Percentiles rank a stretch among this genome's conserved stretches.
These are phyloP conservation scores for Collariella sp. DNA, from an alignment of 495 filamentous ascomycete species.

Conservation along the genomic window DNA sequence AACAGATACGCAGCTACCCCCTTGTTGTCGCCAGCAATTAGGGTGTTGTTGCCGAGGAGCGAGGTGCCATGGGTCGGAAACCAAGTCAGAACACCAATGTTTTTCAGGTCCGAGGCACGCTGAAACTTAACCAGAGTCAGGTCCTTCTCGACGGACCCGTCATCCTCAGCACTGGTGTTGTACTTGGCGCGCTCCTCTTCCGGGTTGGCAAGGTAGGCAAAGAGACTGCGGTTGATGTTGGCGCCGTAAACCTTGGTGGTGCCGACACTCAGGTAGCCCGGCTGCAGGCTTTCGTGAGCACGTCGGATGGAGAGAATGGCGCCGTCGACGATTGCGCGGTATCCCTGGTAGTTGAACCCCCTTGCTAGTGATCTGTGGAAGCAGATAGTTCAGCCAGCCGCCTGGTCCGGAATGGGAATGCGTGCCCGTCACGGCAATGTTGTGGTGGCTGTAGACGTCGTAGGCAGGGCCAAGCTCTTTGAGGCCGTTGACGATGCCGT, in stretches of 20 bases:
- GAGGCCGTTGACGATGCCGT: slow-evolving; percentile 74
- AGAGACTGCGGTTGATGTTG: slow-evolving; percentile 86
- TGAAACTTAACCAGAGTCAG: slow-evolving; percentile 79
- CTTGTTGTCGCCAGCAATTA: slow-evolving; percentile 92
- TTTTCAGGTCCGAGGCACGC: slow-evolving; percentile 60
- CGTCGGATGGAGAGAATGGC: slow-evolving; percentile 69
- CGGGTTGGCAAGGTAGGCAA: slow-evolving; percentile 86
- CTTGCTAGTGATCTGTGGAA: slow-evolving; percentile 85
- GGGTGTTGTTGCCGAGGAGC: slow-evolving; percentile 84
- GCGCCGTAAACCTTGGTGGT: slow-evolving; percentile 67
- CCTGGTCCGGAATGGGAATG: slow-evolving; percentile 91
- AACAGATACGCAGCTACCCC: slow-evolving; percentile 84
- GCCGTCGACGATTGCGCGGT: slow-evolving; percentile 83
- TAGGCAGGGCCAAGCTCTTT: slow-evolving; percentile 58
- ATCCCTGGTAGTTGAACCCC: slow-evolving; percentile 87
- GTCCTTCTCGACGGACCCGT: slow-evolving; percentile 74
- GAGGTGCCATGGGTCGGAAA: slow-evolving; percentile 93
- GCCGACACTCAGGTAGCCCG: slow-evolving; percentile 65
- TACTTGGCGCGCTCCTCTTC: slow-evolving; percentile 67
- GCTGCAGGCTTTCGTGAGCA: slow-evolving; percentile 66
- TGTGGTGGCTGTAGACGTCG: slow-evolving; percentile 66
- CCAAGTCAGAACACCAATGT: slow-evolving; percentile 77
- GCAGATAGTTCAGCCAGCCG: slow-evolving; percentile 91
- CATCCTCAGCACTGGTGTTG: slow-evolving; percentile 45
- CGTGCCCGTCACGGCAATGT: slow-evolving; percentile 85